Conservation (phyloP, 176 grass and related monocot genomes). For the bread wheat (Triticum aestivum) region IWGSC_CS_RefSeq_v2.1 NC_057809.1:103679729-103680228, state of each 20-base stretch:
- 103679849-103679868: not conserved
- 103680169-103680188: too few species aligned
- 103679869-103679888: not conserved
- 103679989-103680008: not conserved
- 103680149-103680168: too few species aligned
- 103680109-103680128: not conserved
- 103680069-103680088: not conserved
- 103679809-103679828: too few species aligned
- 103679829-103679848: too few species aligned
- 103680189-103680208: too few species aligned
- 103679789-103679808: too few species aligned
- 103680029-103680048: slow-evolving; percentile 25
- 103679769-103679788: not conserved
- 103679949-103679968: slow-evolving; percentile 32
- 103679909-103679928: not conserved
- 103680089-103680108: slow-evolving; percentile 10
- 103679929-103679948: not conserved
- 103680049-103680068: slow-evolving; percentile 46
- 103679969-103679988: slow-evolving; percentile 33
- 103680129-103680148: too few species aligned
- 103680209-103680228: too few species aligned
- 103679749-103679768: not conserved
- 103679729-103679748: not conserved
- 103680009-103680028: not conserved
- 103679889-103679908: not conserved